Base-by-base conservation (phyloP, 2,329 filamentous ascomycete genomes). In the Chaetomium strumarium region DNA sequence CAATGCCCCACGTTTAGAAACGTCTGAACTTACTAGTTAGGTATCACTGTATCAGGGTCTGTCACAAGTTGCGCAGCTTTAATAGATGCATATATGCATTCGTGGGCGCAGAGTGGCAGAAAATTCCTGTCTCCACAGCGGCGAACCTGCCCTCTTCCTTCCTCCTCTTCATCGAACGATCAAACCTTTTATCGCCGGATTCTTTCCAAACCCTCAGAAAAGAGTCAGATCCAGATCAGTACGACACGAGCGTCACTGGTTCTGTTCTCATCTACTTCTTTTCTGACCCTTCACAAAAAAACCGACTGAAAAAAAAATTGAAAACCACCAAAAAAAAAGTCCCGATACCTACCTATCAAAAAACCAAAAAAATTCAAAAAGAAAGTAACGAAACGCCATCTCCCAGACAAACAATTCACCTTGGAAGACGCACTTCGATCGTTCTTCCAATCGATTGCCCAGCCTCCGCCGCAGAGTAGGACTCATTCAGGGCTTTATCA, bases 301-400 rank as follows among this genome's bases (percentile, higher is more conserved):
- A 71, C 70, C 70, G 16, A 71, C 65, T 69, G 76, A 81, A 82
- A 82, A 83, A 83, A 83, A 80, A 63, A 69, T 71, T 72, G 76
- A 79, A 82, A 81, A 71, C 69, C 68, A 58, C 66, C 67, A 72
- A 72, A 79, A 67, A 72, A 72, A 79, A 75, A 74, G 70, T 64
- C 60, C 58, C 58, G 57, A 58, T 62, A 58, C 55, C 54, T 46
- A 55, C 45, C 55, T 53, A 58, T 57, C 57, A 52, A 48, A 58
- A 56, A 55, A 70, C 46, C 41, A 45, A 42, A 57, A 73, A 71
- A 68, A 63, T 59, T 55, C 58, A 56, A 58, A 58, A 56, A 58
- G 57, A 56, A 57, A 57, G 55, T 52, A 46, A 34, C 14, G 46
- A 52, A 44, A 30, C 14, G 44, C 43, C 33, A 38, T 47, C 58